Base-by-base conservation (phyloP, 805 yeast species). In the Yamadazyma akitaensis region DNA sequence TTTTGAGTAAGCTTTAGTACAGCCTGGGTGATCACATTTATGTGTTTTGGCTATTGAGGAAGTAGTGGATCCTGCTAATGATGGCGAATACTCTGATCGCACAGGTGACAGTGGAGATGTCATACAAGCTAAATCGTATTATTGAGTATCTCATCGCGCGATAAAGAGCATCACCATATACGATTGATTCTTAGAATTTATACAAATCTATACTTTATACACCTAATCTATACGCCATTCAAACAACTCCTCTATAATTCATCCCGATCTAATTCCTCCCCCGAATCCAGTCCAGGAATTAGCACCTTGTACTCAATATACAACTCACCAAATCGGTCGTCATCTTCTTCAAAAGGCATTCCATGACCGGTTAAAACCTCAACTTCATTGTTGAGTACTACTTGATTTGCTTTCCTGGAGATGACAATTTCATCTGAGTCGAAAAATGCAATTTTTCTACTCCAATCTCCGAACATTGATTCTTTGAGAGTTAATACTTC, bases 401-500 rank as follows among this genome's bases (percentile, higher is more conserved):
- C 58, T 28, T 67, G 67, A 16, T 91, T 90, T 8, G 56, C 51
- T 2, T 58, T 54, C 48, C 96, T 76, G 32, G 65, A 49, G 3
- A 89, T 43, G 0, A 53, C 55, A 1, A 81, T 62, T 17, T 75
- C 61, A 26, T 75, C 76, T 17, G 71, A 72, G 60, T 87, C 96
- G 45, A 94, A 76, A 51, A 82, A 84, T 36, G 74, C 77, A 21
- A 94, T 72, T 5, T 65, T 64, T 45, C 96, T 73, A 33, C 65
- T 58, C 99, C 99, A 94, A 14, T 84, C 88, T 14, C 99, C 99
- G 6, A 58, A 42, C 7, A 80, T 41, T 0, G 97, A 86, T 63
- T 94, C 97, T 44, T 76, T 73, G 42, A 83, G 70, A 2, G 85
- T 76, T 26, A 94, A 61, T 1, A 80, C 82, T 61, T 94, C 98